Base-by-base conservation (phyloP, 2,329 filamentous ascomycete species). In the Fusarium coffeatum region DNA sequence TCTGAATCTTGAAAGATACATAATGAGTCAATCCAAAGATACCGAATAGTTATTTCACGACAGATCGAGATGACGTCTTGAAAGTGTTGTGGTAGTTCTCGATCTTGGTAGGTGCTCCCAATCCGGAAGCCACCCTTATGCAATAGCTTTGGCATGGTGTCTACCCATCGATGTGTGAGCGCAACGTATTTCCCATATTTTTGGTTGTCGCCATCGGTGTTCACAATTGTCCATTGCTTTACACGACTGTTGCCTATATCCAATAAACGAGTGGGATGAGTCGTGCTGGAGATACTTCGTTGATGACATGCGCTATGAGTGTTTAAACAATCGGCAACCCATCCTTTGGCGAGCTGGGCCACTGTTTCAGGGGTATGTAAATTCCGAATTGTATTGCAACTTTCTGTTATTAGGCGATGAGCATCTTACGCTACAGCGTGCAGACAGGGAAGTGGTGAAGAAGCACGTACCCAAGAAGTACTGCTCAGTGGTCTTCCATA, bases 191-290 rank as follows among this genome's bases (percentile, higher is more conserved):
- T 13, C 9, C 28, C 56, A 45, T 2, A 3, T 4, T 0, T 5
- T 16, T 1, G 18, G 15, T 4, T 27, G 1, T n/a, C 10, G 0
- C 49, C 56, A 0, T n/a, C 0, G n/a, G 3, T 28, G 23, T 4
- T 2, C 13, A 11, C 0, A 56, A 18, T 0, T 0, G 10, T 2
- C 34, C 34, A 37, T 1, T 7, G 34, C 0, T 37, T 37, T 2
- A 1, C n/a, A 0, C 0, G 2, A 4, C 18, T 37, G 6, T 3
- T n/a, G 9, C 34, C 18, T 1, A 37, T 37, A 12, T n/a, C 56
- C 6, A 9, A 8, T 34, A 4, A 18, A 32, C 48, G 20, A 2
- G 8, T 50, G 15, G 34, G 34, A 7, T 1, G 10, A 0, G 2
- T n/a, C 3, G 10, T 4, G 10, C 18, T 10, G 6, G 18, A 6